Conservation (phyloP, 139 green algal genomes). For the Tetratostichococcus sp. region DNA sequence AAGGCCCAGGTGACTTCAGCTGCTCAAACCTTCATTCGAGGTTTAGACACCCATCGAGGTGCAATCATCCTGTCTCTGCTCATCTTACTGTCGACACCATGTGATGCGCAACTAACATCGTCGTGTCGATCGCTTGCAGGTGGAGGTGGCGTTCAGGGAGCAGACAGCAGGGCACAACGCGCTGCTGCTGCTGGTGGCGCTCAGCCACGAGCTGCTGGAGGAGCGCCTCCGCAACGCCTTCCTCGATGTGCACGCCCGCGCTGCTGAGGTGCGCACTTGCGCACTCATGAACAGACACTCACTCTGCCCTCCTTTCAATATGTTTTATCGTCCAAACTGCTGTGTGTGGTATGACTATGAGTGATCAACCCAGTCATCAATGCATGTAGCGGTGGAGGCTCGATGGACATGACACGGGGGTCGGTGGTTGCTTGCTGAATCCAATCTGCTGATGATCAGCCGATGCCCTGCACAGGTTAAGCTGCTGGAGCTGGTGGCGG, state of each 20-base stretch:
- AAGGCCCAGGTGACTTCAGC: slow-evolving; percentile 37
- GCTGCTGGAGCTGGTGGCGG: slow-evolving; percentile 24
- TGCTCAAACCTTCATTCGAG: too few relatives aligned
- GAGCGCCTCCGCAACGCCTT: slow-evolving; percentile 35
- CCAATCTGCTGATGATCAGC: neutral
- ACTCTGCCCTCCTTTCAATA: too few relatives aligned
- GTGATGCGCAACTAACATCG: neutral
- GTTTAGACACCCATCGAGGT: too few relatives aligned
- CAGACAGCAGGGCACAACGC: slow-evolving; percentile 50
- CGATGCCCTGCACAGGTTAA: slow-evolving; percentile 6
- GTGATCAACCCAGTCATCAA: too few relatives aligned
- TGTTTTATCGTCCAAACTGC: too few relatives aligned
- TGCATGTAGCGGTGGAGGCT: too few relatives aligned
- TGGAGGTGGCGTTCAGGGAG: slow-evolving; percentile 41
- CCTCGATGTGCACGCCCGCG: slow-evolving; percentile 32
- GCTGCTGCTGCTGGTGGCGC: slow-evolving; percentile 43
- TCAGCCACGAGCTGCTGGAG: slow-evolving; percentile 41
- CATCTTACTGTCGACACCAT: too few relatives aligned
- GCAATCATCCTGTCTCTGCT: too few relatives aligned
- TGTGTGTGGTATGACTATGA: too few relatives aligned
- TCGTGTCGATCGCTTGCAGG: neutral
- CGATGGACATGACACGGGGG: too few relatives aligned
- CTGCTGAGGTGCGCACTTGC: slow-evolving; percentile 28
- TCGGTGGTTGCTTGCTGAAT: too few relatives aligned
- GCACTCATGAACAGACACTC: too few relatives aligned